Percentiles rank a stretch among this genome's conserved stretches.
Conservation (phyloP, 345 rosid genomes). For the Garcia nutans region DNA sequence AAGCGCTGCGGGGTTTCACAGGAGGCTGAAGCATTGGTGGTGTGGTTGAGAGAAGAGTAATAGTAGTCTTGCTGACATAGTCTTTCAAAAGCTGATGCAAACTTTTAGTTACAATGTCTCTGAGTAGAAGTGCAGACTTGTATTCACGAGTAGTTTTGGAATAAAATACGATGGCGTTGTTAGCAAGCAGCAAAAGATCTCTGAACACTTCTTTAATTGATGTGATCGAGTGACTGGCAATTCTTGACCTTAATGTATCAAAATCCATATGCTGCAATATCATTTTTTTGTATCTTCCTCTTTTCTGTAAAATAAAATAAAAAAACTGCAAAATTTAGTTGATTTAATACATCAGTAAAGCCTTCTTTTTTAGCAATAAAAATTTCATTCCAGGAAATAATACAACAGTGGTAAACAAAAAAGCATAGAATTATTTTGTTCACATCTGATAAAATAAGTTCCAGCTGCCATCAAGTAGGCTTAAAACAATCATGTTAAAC, state of each 20-base stretch:
- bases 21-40: constrained; percentile 35
- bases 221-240: constrained; percentile 36
- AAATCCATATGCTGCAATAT: constrained; percentile 71
- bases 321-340: constrained; percentile 16
- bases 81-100: constrained; percentile 43
- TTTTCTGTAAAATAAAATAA: constrained; percentile 48
- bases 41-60: constrained; percentile 23
- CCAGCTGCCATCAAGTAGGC: too few species aligned
- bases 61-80: constrained; percentile 26
- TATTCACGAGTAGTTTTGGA: constrained; percentile 76
- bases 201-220: constrained; percentile 63
- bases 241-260: constrained; percentile 63
- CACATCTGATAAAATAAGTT: too few species aligned
- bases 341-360: constrained; percentile 7
- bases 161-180: constrained; percentile 73
- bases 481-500: too few species aligned
- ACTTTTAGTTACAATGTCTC: constrained; percentile 54
- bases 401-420: background rate
- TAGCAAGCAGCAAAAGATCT: constrained; percentile 68
- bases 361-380: background rate
- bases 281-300: constrained; percentile 84
- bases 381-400: background rate
- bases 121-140: constrained; percentile 62
- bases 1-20: constrained; percentile 40
- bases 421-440: background rate